phyloP scores from a whole-genome alignment of 2,329 filamentous ascomycete genomes.

The Cordyceps pruinosa region DNA sequence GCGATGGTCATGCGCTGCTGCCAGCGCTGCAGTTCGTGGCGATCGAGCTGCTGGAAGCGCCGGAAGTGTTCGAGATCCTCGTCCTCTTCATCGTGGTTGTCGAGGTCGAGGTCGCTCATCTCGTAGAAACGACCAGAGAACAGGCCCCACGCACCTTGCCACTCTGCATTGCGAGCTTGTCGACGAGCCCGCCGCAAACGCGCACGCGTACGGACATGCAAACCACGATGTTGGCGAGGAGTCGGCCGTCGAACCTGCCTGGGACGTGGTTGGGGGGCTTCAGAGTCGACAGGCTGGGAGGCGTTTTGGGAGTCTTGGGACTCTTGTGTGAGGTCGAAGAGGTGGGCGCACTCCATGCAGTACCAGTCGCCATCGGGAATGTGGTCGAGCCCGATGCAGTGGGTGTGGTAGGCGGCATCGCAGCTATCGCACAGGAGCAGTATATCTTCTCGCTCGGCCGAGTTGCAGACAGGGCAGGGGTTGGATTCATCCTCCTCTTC shows the following conservation, averaged over 20 bases:
- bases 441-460: slow-evolving; percentile 72
- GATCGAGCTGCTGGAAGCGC: slow-evolving; percentile 47
- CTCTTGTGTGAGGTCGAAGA: slow-evolving; percentile 33
- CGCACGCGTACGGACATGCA: slow-evolving; percentile 47
- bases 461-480: slow-evolving; percentile 80
- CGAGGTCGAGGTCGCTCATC: slow-evolving; percentile 35
- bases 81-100: slow-evolving; percentile 49
- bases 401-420: slow-evolving; percentile 82
- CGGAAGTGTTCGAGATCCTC: slow-evolving; percentile 60
- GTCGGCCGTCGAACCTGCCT: slow-evolving; percentile 25
- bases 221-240: slow-evolving; percentile 27
- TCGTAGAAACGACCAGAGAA: slow-evolving; percentile 58
- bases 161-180: slow-evolving; percentile 69
- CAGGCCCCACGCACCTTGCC: slow-evolving; percentile 78
- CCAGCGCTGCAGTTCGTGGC: slow-evolving; percentile 64
- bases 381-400: slow-evolving; percentile 76
- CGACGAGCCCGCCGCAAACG: slow-evolving; percentile 48
- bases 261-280: slow-evolving; percentile 17
- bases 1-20: slow-evolving; percentile 78
- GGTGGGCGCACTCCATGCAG: slow-evolving; percentile 71
- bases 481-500: slow-evolving; percentile 60
- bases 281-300: slow-evolving; percentile 29
- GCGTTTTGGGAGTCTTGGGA: slow-evolving; percentile 22
- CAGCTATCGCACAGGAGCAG: slow-evolving; percentile 89
- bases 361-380: slow-evolving; percentile 81